Base-by-base conservation (phyloP, 768 basidiomycete genomes). In the Artomyces pyxidatus region DNA sequence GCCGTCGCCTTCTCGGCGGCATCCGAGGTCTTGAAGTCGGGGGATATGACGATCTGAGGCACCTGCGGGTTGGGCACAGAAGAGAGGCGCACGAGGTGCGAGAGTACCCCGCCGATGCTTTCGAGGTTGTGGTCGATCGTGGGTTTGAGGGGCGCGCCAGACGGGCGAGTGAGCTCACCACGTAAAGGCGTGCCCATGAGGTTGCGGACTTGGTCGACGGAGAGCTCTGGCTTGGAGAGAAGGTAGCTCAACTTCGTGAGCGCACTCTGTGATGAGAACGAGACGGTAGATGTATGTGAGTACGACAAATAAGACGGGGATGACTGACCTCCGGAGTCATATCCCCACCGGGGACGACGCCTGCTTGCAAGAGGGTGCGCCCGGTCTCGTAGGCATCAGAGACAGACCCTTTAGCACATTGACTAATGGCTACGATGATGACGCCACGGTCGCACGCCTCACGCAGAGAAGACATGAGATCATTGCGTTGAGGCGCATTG, bases 261-360 rank as follows among this genome's bases (percentile, higher is more conserved):
- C 2, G 93, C 93, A 51, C 89, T 90, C 91, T 94, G 51, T 27
- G 11, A 7, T 10, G 29, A 32, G 25, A 37, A 37, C 29, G 8
- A 8, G 21, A 19, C 10, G 22, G 23, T 17, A 16, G 27, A 8
- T 9, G 5, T 37, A 3, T 14, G 14, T 42, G 42, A 27, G 23
- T 16, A 21, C 19, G n/a, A 5, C 17, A 22, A 6, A 25, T 43
- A 21, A 21, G 14, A 11, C 17, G 16, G 32, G 12, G 10, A 14
- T n/a, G 23, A 50, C 67, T 32, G 51, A 88, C 89, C 78, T 95
- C 91, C n/a, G 91, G 88, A 1, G 93, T 96, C 92, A 95, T 94
- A 63, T 96, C 93, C 23, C 79, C 80, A 6, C 92, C 92, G 0
- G 88, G 75, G 11, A 93, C 77, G 17, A 94, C 83, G 0, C 92